phyloP scores from a whole-genome alignment of 2,329 filamentous ascomycete species.

The Pseudocercospora fijiensis region DNA sequence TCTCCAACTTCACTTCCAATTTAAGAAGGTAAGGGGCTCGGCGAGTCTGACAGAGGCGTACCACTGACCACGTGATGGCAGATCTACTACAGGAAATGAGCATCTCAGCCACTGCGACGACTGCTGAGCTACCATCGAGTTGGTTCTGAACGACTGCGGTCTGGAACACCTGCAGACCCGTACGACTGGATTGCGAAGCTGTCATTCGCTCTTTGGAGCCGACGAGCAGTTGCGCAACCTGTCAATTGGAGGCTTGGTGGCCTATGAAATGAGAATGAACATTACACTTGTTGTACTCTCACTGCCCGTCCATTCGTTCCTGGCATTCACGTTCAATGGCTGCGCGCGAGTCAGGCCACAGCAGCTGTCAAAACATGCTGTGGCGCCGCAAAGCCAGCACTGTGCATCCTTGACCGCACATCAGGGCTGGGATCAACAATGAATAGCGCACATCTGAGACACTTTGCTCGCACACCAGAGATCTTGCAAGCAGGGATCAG shows the following conservation, averaged over 20 bases:
- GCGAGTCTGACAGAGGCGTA: constrained; percentile 13
- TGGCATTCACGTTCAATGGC: constrained; percentile 29
- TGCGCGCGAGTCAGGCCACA: constrained; percentile 25
- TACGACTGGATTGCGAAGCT: constrained; percentile 5
- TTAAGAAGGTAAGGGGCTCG: constrained; percentile 74
- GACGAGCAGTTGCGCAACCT: constrained; percentile 17
- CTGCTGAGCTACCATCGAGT: constrained; percentile 7
- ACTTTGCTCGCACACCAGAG: constrained; percentile 23
- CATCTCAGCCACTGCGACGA: constrained; percentile 12
- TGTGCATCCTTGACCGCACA: constrained; percentile 22
- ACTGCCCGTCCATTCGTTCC: constrained; percentile 18
- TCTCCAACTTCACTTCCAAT: constrained; percentile 94
- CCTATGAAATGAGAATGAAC: constrained; percentile 15
- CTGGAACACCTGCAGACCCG: constrained; percentile 5
- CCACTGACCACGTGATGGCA: constrained; percentile 30
- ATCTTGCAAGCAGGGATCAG: constrained; percentile 20
- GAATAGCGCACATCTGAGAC: constrained; percentile 29
- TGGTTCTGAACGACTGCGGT: constrained; percentile 1
- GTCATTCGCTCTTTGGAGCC: constrained; percentile 4
- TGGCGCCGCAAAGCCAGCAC: constrained; percentile 19
- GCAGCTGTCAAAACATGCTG: constrained; percentile 27
- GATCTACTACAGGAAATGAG: constrained; percentile 50
- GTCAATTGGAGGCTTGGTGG: constrained; percentile 12
- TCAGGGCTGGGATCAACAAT: constrained; percentile 25
- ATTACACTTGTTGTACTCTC: constrained; percentile 20